These are phyloP conservation scores for Aureobasidium vineae DNA, from an alignment of 2,329 filamentous ascomycete genomes.

Conservation along the genomic window DNA sequence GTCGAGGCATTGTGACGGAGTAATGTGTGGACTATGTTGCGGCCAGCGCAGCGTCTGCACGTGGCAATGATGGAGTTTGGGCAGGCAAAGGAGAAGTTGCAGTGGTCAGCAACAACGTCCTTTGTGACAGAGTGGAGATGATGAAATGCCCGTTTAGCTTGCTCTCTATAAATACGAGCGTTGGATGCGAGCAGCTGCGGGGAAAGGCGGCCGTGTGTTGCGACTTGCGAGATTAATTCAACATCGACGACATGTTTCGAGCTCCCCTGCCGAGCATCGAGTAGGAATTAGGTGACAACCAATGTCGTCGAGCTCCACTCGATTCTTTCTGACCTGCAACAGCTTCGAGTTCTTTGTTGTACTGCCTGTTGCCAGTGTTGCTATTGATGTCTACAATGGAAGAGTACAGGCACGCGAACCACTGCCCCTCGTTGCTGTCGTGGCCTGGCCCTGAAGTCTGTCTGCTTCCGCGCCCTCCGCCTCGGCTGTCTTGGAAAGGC, in stretches of 20 bases:
- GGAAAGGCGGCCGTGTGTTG: neutral
- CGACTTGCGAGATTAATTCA: slow-evolving; percentile 12
- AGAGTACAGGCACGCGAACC: neutral
- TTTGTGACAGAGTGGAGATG: neutral
- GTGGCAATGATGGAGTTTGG: neutral
- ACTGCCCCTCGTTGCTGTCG: slow-evolving; percentile 23
- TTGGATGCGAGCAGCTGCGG: slow-evolving; percentile 5
- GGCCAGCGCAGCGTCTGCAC: slow-evolving; percentile 18
- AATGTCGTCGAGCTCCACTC: neutral
- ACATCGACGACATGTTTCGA: slow-evolving; percentile 12
- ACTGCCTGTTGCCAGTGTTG: neutral
- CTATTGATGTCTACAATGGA: neutral
- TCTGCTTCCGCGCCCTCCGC: slow-evolving; percentile 14
- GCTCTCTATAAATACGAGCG: slow-evolving; percentile 20
- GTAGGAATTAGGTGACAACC: neutral
- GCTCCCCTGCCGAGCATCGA: neutral
- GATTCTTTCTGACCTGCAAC: neutral
- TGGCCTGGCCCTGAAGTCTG: slow-evolving; percentile 17
- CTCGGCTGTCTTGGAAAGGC: neutral
- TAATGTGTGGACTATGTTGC: slow-evolving; percentile 3
- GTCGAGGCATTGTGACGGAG: slow-evolving; percentile 29
- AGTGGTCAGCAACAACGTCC: neutral
- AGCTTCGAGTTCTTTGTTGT: neutral
- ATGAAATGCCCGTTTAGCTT: slow-evolving; percentile 19
- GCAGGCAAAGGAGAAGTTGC: neutral